Conservation (phyloP, 768 basidiomycete genomes). For the Calocera cornea region DNA sequence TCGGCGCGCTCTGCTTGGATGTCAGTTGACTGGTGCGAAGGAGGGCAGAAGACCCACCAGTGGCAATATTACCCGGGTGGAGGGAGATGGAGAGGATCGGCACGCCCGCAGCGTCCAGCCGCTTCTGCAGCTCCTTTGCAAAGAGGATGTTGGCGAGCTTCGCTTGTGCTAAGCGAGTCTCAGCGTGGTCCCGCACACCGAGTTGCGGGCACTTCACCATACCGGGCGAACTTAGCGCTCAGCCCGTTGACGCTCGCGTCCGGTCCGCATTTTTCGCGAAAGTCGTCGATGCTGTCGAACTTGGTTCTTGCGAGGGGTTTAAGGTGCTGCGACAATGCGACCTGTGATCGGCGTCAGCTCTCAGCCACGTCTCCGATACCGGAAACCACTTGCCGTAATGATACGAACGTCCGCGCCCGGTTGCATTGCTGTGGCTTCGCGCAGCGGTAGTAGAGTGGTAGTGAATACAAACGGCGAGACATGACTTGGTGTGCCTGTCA, state of each 20-base stretch:
- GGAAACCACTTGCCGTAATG: slow-evolving; percentile 34
- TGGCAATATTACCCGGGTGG: slow-evolving; percentile 32
- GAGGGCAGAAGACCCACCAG: slow-evolving; percentile 18
- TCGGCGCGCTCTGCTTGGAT: neutral
- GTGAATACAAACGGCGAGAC: slow-evolving; percentile 46
- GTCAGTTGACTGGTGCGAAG: neutral
- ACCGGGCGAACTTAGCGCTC: neutral
- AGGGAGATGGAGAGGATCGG: slow-evolving; percentile 31
- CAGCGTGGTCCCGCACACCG: neutral
- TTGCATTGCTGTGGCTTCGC: slow-evolving; percentile 36
- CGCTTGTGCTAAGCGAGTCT: slow-evolving; percentile 28
- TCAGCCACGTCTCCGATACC: neutral
- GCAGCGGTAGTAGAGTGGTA: slow-evolving; percentile 37
- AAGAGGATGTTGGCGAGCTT: slow-evolving; percentile 43
- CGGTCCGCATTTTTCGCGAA: neutral
- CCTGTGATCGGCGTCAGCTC: no score
- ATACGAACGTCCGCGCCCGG: slow-evolving; percentile 46
- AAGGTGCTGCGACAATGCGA: neutral
- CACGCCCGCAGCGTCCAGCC: slow-evolving; percentile 26
- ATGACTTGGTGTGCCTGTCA: no score
- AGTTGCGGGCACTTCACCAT: neutral
- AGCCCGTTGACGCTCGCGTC: neutral
- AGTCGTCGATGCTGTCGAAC: neutral
- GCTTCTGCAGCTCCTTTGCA: slow-evolving; percentile 37
- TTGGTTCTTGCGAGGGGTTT: neutral